A percentile compares a stretch with the other conserved stretches of the same genome.
Evolutionary conservation across 2,329 filamentous ascomycete species (phyloP).

Genomic region (Botryotinia calthae): DNA sequence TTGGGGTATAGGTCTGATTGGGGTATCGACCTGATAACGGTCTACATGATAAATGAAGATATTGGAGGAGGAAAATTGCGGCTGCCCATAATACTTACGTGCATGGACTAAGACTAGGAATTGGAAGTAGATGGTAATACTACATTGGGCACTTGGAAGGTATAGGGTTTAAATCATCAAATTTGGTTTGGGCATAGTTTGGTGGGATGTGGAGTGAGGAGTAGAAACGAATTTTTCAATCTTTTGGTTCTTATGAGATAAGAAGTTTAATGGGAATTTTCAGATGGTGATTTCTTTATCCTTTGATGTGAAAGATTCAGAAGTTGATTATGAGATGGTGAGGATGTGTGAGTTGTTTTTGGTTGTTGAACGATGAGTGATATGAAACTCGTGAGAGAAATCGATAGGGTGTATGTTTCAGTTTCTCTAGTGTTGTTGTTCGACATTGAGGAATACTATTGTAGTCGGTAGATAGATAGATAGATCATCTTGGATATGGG

Average conservation of each 20-base stretch:
- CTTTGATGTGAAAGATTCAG: background rate
- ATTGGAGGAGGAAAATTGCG: background rate
- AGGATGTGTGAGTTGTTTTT: background rate
- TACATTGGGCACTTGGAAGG: background rate
- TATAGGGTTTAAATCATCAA: background rate
- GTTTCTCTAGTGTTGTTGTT: too few relatives aligned
- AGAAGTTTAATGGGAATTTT: background rate
- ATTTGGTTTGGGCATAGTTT: conserved; percentile 1
- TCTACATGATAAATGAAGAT: background rate
- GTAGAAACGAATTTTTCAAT: background rate
- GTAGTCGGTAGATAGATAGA: too few relatives aligned
- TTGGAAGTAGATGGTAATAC: background rate
- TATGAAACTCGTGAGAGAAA: too few relatives aligned
- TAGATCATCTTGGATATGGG: too few relatives aligned
- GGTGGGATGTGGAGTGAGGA: too few relatives aligned
- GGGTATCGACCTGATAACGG: background rate
- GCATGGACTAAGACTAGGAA: background rate
- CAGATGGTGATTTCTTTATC: background rate
- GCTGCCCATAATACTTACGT: background rate
- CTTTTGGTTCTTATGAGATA: background rate
- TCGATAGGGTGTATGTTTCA: too few relatives aligned
- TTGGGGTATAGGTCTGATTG: background rate
- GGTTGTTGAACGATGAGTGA: too few relatives aligned
- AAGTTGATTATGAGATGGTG: background rate
- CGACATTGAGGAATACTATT: too few relatives aligned